Conservation (phyloP, 169 alveolate species). For the Cryptosporidium sp. region DNA sequence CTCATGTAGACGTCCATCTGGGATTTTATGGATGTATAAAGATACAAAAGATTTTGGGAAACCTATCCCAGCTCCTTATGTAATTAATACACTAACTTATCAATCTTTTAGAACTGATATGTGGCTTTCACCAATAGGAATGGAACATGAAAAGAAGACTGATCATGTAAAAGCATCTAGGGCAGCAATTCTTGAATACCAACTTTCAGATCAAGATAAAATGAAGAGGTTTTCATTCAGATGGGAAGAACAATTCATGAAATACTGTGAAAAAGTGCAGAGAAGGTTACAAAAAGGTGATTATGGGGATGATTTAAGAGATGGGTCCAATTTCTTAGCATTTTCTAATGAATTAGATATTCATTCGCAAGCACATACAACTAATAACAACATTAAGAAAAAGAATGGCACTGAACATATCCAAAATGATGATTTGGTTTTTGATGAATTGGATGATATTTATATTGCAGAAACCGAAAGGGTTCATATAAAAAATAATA, state of each 20-base stretch:
- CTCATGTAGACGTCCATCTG: constrained; percentile 76
- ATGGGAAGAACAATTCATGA: constrained; percentile 71
- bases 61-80: constrained; percentile 73
- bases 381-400: not conserved
- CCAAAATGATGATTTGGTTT: constrained; percentile 3
- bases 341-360: not conserved
- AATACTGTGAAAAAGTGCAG: constrained; percentile 58
- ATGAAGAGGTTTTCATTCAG: constrained; percentile 54
- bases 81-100: constrained; percentile 61
- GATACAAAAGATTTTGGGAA: constrained; percentile 60
- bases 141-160: constrained; percentile 51
- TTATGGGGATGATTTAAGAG: constrained; percentile 33
- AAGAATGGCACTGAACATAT: not conserved
- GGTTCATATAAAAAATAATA: constrained; percentile 6
- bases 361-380: not conserved
- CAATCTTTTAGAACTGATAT: constrained; percentile 73
- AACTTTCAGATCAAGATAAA: constrained; percentile 66
- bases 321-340: constrained; percentile 42
- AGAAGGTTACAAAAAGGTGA: constrained; percentile 44
- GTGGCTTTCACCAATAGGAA: constrained; percentile 76
- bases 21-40: constrained; percentile 72
- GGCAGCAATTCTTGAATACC: constrained; percentile 69
- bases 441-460: constrained; percentile 14
- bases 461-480: constrained; percentile 3
- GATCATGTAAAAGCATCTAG: constrained; percentile 62